A percentile compares a stretch with the other conserved stretches of the same genome.
Conservation (phyloP, 2,329 filamentous ascomycete genomes). For the Arthrobotrys iridis region DNA sequence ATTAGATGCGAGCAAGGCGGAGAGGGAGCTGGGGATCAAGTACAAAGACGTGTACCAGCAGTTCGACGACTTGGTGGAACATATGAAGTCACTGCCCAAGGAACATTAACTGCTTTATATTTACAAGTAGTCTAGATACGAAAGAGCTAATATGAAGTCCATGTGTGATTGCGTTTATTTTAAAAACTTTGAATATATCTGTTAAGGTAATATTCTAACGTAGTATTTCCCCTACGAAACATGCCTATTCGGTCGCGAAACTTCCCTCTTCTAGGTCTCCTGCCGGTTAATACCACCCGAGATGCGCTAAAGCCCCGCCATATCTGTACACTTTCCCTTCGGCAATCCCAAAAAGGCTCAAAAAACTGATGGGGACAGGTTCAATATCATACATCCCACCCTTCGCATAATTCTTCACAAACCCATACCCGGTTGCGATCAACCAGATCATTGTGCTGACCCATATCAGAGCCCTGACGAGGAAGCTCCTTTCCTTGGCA, state of each 20-base stretch:
- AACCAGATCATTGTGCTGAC: constrained; percentile 35
- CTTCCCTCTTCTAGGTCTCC: neutral
- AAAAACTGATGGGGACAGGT: constrained; percentile 41
- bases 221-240: neutral
- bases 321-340: constrained; percentile 34
- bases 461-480: constrained; percentile 12
- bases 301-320: constrained; percentile 14
- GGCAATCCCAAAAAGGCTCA: constrained; percentile 26
- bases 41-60: constrained; percentile 44
- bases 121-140: too few relatives aligned
- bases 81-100: constrained; percentile 17
- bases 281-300: constrained; percentile 26
- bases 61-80: constrained; percentile 38
- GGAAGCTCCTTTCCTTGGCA: neutral
- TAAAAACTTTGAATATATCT: too few relatives aligned
- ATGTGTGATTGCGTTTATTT: too few relatives aligned
- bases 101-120: too few relatives aligned
- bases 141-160: too few relatives aligned
- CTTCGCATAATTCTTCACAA: constrained; percentile 31
- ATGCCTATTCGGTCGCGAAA: neutral
- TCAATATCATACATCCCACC: constrained; percentile 53
- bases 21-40: constrained; percentile 46
- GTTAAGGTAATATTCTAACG: too few relatives aligned
- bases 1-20: constrained; percentile 46
- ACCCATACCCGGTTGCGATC: constrained; percentile 25